Evolutionary conservation across 495 filamentous ascomycete genomes (phyloP).

Genomic region (Penicillium paradoxum): DNA sequence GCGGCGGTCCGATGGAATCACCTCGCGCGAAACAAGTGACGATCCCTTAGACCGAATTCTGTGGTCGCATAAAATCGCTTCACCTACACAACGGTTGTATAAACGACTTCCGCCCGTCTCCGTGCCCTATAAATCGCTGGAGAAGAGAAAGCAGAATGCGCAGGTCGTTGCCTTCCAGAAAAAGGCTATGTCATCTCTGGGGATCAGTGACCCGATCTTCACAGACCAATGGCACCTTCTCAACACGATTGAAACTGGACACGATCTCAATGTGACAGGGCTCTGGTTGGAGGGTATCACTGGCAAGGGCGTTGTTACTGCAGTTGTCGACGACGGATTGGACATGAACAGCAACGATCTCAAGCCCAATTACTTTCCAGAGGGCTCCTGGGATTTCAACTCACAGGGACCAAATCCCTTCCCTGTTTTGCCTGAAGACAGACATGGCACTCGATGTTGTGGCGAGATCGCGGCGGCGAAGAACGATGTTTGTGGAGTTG

Average conservation of each 20-base stretch:
- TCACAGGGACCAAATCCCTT: slow-evolving; percentile 72
- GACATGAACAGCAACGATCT: slow-evolving; percentile 97
- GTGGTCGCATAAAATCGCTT: slow-evolving; percentile 75
- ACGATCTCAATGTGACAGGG: slow-evolving; percentile 92
- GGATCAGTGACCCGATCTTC: slow-evolving; percentile 87
- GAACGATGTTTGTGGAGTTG: slow-evolving; percentile 93
- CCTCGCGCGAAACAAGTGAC: slow-evolving; percentile 34
- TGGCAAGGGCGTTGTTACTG: slow-evolving; percentile 79
- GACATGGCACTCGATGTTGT: slow-evolving; percentile 88
- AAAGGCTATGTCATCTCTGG: slow-evolving; percentile 57
- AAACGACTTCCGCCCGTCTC: slow-evolving; percentile 63
- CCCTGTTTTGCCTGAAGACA: slow-evolving; percentile 74
- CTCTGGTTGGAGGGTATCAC: slow-evolving; percentile 92
- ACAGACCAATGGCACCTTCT: slow-evolving; percentile 91
- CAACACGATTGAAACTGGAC: slow-evolving; percentile 73
- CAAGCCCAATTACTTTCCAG: slow-evolving; percentile 84
- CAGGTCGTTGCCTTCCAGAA: slow-evolving; percentile 52
- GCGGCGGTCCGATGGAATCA: slow-evolving; percentile 49
- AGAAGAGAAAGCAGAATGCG: slow-evolving; percentile 29
- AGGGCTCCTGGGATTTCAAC: slow-evolving; percentile 94
- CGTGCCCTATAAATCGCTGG: slow-evolving; percentile 1
- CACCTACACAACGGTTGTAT: slow-evolving; percentile 60
- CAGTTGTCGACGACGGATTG: slow-evolving; percentile 92
- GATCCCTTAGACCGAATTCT: slow-evolving; percentile 67
- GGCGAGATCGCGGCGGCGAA: slow-evolving; percentile 87